Evolutionary conservation across 2,329 filamentous ascomycete genomes (phyloP).

Genomic region (Lecanicillium sp.): DNA sequence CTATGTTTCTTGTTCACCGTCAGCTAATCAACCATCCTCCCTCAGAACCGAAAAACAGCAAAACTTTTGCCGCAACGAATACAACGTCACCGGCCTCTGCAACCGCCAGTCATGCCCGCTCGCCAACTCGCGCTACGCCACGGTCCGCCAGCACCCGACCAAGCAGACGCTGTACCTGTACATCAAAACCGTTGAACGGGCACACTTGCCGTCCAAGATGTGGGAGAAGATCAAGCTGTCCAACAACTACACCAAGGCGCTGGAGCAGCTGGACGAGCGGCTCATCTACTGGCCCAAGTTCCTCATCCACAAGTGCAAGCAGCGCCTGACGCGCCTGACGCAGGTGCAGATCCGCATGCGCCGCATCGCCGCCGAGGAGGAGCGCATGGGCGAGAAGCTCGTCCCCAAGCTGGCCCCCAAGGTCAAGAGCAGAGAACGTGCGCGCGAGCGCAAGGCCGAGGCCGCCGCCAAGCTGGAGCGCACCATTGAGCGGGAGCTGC

Average conservation of each 20-base stretch:
- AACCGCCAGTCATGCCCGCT: constrained; percentile 84
- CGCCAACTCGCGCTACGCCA: constrained; percentile 88
- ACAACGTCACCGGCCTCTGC: constrained; percentile 78
- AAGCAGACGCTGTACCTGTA: constrained; percentile 87
- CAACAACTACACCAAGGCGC: constrained; percentile 81
- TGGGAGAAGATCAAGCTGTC: constrained; percentile 92
- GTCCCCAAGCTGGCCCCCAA: constrained; percentile 90
- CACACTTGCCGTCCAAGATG: constrained; percentile 80
- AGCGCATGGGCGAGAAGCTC: constrained; percentile 77
- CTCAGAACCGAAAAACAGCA: constrained; percentile 71
- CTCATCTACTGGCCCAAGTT: constrained; percentile 95
- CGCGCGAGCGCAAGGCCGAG: constrained; percentile 69
- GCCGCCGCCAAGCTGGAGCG: constrained; percentile 88
- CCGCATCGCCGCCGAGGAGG: constrained; percentile 80
- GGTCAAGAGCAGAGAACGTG: constrained; percentile 67
- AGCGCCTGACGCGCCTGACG: constrained; percentile 82
- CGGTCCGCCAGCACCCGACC: constrained; percentile 73
- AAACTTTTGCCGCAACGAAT: constrained; percentile 93
- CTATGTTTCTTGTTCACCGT: background rate
- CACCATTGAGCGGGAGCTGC: constrained; percentile 89
- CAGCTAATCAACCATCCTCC: too few species aligned
- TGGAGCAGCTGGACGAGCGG: constrained; percentile 78
- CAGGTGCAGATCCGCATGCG: constrained; percentile 81
- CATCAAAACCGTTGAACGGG: constrained; percentile 90
- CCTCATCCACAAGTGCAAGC: constrained; percentile 89